Percentiles rank a stretch among this genome's conserved stretches.
phyloP scores from a whole-genome alignment of 75 land plant species.

The Sequoiadendron giganteum region DNA sequence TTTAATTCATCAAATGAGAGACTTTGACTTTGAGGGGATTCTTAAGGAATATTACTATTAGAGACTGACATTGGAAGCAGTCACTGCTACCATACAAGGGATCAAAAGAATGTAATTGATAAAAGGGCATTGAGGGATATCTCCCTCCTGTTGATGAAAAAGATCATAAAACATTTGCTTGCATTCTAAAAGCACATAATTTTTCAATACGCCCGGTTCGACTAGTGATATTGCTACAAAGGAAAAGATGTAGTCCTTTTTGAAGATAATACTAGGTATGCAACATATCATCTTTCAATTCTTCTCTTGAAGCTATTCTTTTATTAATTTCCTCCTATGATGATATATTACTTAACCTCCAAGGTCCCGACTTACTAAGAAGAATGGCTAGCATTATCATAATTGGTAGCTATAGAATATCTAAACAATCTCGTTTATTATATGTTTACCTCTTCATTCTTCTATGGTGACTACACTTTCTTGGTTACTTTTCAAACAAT shows the following conservation, averaged over 20 bases:
- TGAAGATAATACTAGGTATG: neutral
- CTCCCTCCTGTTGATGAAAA: neutral
- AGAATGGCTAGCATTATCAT: neutral
- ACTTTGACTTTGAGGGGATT: neutral
- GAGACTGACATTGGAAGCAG: neutral
- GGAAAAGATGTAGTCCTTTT: neutral
- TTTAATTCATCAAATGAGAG: neutral
- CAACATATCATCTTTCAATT: neutral
- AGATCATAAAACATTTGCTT: too few species aligned
- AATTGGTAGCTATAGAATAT: neutral
- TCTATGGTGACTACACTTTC: neutral
- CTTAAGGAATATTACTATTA: neutral
- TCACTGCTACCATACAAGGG: neutral
- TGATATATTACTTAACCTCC: neutral
- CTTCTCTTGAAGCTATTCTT: neutral
- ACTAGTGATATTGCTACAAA: neutral
- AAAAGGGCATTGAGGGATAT: neutral
- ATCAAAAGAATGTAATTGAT: neutral
- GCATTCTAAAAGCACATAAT: neutral
- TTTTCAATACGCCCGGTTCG: neutral
- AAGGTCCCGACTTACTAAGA: neutral
- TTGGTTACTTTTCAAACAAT: neutral
- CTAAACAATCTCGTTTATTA: neutral
- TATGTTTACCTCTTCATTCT: neutral
- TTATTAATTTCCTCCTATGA: neutral